Conservation (phyloP, 148 eudicot species). For the Vaccinium darrowii region DNA sequence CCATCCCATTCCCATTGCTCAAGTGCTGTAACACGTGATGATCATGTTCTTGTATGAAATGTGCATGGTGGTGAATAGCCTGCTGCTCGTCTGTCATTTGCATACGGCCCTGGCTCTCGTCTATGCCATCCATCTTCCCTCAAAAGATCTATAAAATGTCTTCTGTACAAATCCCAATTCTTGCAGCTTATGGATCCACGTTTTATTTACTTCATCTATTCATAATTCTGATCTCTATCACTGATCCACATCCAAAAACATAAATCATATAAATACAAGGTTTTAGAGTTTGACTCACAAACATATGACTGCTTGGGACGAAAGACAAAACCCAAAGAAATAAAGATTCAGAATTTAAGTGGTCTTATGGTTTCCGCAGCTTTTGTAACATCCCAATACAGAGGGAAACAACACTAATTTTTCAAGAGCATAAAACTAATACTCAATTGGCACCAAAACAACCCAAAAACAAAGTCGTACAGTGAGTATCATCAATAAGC, state of each 20-base stretch:
- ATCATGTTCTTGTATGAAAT: slow-evolving; percentile 50
- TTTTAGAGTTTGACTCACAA: background rate
- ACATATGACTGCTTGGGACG: background rate
- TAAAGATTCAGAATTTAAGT: background rate
- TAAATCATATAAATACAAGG: background rate
- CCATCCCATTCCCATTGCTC: slow-evolving; percentile 57
- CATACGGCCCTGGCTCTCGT: slow-evolving; percentile 35
- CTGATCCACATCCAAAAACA: slow-evolving; percentile 1
- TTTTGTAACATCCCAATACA: background rate
- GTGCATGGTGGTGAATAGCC: slow-evolving; percentile 38
- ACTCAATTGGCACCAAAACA: background rate
- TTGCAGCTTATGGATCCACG: background rate
- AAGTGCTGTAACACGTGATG: slow-evolving; percentile 57
- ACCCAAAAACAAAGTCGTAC: background rate
- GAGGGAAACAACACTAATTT: background rate
- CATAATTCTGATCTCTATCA: background rate
- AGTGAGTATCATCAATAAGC: slow-evolving; percentile 1
- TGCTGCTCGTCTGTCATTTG: slow-evolving; percentile 41
- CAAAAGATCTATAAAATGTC: slow-evolving; percentile 1
- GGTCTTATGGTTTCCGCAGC: background rate
- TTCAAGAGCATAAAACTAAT: background rate
- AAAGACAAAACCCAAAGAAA: background rate
- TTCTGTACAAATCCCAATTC: background rate
- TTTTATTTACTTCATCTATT: background rate
- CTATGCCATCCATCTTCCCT: slow-evolving; percentile 43